Conservation (phyloP, 768 basidiomycete species). For the Thelephora ganbajun region DNA sequence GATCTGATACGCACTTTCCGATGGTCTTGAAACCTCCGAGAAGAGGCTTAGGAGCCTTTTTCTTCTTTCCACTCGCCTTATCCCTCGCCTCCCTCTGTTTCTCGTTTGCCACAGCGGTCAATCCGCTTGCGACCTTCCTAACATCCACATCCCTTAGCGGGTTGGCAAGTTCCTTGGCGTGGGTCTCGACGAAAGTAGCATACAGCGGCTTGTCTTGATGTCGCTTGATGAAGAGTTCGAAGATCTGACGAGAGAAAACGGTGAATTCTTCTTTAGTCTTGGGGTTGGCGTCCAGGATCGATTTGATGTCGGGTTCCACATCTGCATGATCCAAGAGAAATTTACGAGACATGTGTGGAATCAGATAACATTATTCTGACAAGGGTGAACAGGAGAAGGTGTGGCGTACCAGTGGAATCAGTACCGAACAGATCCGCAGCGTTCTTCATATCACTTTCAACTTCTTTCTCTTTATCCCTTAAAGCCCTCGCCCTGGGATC, state of each 20-base stretch:
- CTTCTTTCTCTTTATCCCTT: conserved; percentile 65
- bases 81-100: conserved; percentile 88
- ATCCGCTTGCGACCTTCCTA: conserved; percentile 70
- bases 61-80: conserved; percentile 82
- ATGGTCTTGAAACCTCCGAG: conserved; percentile 60
- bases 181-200: conserved; percentile 69
- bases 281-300: conserved; percentile 64
- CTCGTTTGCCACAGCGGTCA: conserved; percentile 86
- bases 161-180: conserved; percentile 58
- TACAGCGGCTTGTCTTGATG: conserved; percentile 80
- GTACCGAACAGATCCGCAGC: conserved; percentile 73
- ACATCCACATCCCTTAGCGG: conserved; percentile 86
- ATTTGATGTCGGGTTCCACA: conserved; percentile 55
- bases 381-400: neutral
- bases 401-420: conserved; percentile 41
- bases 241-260: conserved; percentile 56
- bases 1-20: conserved; percentile 39
- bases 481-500: conserved; percentile 71
- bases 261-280: conserved; percentile 85
- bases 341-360: neutral
- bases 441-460: conserved; percentile 78
- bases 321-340: conserved; percentile 27
- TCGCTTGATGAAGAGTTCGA: conserved; percentile 60
- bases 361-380: neutral
- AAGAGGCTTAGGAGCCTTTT: conserved; percentile 68